Evolutionary conservation across 1,284 basidiomycete species (phyloP), one percentile per base, ranked within the genome.

Genomic region (Malassezia psittaci): DNA sequence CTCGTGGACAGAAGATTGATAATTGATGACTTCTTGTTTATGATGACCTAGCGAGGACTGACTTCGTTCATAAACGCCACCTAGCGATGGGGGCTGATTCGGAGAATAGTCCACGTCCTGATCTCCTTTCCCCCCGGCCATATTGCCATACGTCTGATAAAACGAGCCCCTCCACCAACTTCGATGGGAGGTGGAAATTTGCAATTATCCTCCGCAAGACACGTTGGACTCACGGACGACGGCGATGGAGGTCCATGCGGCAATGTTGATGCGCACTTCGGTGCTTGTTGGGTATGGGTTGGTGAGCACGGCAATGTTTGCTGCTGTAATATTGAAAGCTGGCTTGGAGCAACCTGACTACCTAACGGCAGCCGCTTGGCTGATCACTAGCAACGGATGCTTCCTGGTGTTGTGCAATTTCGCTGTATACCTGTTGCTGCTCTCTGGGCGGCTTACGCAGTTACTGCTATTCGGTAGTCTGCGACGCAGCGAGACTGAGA

Each of bases 401-500:
- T 56, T 74, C 24, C 53, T 69, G 2, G 64, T 67, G 33, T 79
- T 98, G n/a, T 87, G 87, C 66, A 98, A 98, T 77, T 96, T 94
- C 70, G 83, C 83, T 3, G 78, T 93, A 59, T 83, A 93, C 52
- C 69, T 87, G 44, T 82, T 87, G 2, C 77, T 98, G 37, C 74
- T 87, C 15, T 79, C 82, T 21, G 90, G 88, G 2, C 84, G 87
- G 55, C 76, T 85, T 0, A 77, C 91, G 16, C 93, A 94, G 76
- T 81, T 81, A 49, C 78, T 96, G 59, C 94, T 96, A 81, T 94
- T 99, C 76, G 94, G 94, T 3, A 78, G 84, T 16, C 79, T 99
- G 51, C 81, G 91, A 46, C 79, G 89, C 7, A 84, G 86, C 55
- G 94, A 99, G 77, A 81, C 96, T 44, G 94, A 98, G 9, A n/a